Percentiles rank a stretch among this genome's conserved stretches.
These are phyloP conservation scores for Penicillium sp. DNA, from an alignment of 2,329 filamentous ascomycete species.

Conservation along the genomic window DNA sequence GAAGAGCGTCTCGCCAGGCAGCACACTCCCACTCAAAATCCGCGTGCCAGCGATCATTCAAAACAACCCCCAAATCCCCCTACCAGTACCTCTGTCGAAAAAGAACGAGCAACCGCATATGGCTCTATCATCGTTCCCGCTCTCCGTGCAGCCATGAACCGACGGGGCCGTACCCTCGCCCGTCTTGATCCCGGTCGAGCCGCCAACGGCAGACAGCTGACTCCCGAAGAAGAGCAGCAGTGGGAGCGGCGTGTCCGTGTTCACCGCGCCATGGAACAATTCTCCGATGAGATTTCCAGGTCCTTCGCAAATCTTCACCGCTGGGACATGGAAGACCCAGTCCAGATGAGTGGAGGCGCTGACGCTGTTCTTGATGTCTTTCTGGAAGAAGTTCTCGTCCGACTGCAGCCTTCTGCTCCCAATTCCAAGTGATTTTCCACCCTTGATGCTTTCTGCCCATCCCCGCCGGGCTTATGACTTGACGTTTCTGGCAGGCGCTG, in stretches of 20 bases:
- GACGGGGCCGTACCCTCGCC: conserved; percentile 62
- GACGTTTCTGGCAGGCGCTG: conserved; percentile 6
- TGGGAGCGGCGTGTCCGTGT: conserved; percentile 21
- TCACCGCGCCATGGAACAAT: conserved; percentile 21
- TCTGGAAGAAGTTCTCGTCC: conserved; percentile 86
- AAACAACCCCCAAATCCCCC: conserved; percentile 23
- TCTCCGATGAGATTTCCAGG: conserved; percentile 78
- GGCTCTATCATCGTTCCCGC: conserved; percentile 77
- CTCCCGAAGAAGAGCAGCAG: conserved; percentile 19
- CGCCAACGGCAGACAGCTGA: conserved; percentile 17
- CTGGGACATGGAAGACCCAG: conserved; percentile 78
- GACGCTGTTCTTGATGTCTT: conserved; percentile 86
- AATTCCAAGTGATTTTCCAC: conserved; percentile 1
- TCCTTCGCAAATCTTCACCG: conserved; percentile 88
- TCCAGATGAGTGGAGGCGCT: conserved; percentile 91
- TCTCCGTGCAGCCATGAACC: conserved; percentile 82
- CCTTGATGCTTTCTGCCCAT: not conserved
- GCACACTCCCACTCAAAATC: conserved; percentile 17
- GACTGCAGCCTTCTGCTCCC: conserved; percentile 70
- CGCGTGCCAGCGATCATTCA: conserved; percentile 34
- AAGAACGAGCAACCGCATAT: conserved; percentile 18
- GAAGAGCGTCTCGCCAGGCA: conserved; percentile 11
- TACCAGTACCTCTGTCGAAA: conserved; percentile 13
- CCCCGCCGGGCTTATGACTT: not conserved
- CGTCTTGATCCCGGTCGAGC: conserved; percentile 30